Evolutionary conservation across 805 yeast species (phyloP), one percentile per base, ranked within the genome.

Genomic region (Torulaspora delbrueckii): DNA sequence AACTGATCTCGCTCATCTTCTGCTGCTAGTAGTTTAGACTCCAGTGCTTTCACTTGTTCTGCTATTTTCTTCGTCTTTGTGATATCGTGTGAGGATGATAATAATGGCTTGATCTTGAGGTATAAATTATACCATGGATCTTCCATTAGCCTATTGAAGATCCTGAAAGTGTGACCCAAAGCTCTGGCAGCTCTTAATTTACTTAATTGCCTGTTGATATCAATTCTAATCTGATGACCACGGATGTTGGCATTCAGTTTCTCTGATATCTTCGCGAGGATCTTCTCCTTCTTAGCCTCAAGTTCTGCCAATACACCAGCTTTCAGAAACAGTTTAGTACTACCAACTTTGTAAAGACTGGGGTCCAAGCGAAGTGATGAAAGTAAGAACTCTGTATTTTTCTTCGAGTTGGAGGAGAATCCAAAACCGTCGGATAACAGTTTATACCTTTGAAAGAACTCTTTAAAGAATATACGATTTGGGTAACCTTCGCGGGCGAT

Each of bases 401-500:
- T 79, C 60, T 82, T 88, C 48, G 76, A 71, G 48, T 79, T 76
- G 14, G 59, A 59, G 5, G 68, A 66, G 42, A 59, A 56, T 13
- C 72, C 73, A 32, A 71, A 66, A 38, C 75, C 75, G 12, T 73
- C 69, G 6, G 80, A 74, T 22, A 93, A 69, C n/a, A 90, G 77
- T 25, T 77, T 77, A 62, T 93, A 93, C 43, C 96, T 75, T 31
- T 71, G 74, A 42, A 76, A 78, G 67, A 93, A 93, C 39, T 87
- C 91, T 37, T 81, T 78, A 65, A 90, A 91, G 24, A 82, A 78
- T 60, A 91, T 79, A 53, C 96, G 78, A 65, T 93, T 93, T 4
- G 99, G 99, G 65, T 84, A 93, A 2, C 99, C 99, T 7, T 96
- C 88, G 53, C 99, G 77, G 0, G 98, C 96, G 48, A 93, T 93